Base-by-base conservation (phyloP, 345 rosid species). In the Salix purpurea region DNA sequence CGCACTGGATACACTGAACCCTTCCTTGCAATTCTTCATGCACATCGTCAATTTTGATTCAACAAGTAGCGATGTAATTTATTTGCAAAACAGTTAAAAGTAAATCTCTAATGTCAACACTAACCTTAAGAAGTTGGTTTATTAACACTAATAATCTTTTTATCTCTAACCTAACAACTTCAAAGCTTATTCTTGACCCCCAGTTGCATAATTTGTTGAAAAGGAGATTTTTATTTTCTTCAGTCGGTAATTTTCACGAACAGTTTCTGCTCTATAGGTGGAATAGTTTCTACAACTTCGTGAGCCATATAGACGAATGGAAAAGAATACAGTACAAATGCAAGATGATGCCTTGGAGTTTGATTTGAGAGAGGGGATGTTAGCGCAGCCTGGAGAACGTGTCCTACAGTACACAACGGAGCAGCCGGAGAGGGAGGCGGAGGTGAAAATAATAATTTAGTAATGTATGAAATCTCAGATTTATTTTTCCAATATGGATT, bases 1-100 rank as follows among this genome's bases (percentile, higher is more conserved):
- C 95, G 90, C 4, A 92, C 90, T 14, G 91, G 92, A 85, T 77
- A 91, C 19, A 93, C 85, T 6, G 83, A 86, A 91, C 97, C 78
- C 92, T 88, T 76, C 83, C 88, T 76, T 85, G 79, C 69, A 96
- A 84, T 76, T 92, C 97, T 76, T 86, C 81, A 67, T 77, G 85
- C 61, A 87, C 89, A 66, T 87, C 80, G 14, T 92, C 92, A 0
- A 56, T 21, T 4, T 8, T 56, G 62, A 56, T n/a, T 56, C 26
- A 11, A 56, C 14, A n/a, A 11, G 23, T 56, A 9, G 62, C 14
- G 23, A n/a, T 8, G 28, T n/a, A n/a, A 16, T 3, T 21, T 56
- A n/a, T 3, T 56, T 21, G 23, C 26, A n/a, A 56, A 23, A 32
- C 23, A n/a, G 24, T n/a, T 56, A 21, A 56, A 56, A 32, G 62